These are phyloP conservation scores for Helicocarpus griseus DNA, from an alignment of 2,329 filamentous ascomycete genomes.

Conservation along the genomic window DNA sequence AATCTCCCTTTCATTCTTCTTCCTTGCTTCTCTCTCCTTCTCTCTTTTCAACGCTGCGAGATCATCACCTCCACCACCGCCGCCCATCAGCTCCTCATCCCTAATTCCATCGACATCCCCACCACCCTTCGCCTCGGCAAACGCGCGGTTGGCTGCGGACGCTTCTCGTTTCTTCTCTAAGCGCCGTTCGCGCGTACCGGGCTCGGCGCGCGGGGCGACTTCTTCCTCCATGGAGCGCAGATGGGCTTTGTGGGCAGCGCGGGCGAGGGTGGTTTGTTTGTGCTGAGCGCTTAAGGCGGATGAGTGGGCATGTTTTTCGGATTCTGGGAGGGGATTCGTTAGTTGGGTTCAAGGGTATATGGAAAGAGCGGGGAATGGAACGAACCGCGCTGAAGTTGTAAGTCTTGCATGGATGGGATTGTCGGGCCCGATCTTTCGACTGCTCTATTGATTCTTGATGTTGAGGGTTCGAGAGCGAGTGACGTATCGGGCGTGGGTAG, in stretches of 20 bases:
- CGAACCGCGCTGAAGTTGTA: slow-evolving; percentile 46
- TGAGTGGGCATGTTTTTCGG: slow-evolving; percentile 37
- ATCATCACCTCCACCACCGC: slow-evolving; percentile 43
- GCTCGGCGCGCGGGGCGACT: slow-evolving; percentile 68
- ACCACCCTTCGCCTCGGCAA: slow-evolving; percentile 48
- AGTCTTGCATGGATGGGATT: slow-evolving; percentile 64
- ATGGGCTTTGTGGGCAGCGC: slow-evolving; percentile 34
- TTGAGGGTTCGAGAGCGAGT: slow-evolving; percentile 14
- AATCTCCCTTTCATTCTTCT: slow-evolving; percentile 77
- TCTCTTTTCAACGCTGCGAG: slow-evolving; percentile 56
- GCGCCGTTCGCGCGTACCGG: slow-evolving; percentile 70
- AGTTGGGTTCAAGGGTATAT: slow-evolving; percentile 17
- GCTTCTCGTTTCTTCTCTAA: slow-evolving; percentile 74
- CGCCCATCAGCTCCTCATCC: slow-evolving; percentile 71
- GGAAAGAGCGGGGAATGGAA: background rate
- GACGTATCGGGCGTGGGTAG: slow-evolving; percentile 29
- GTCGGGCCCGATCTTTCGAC: slow-evolving; percentile 40
- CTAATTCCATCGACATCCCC: slow-evolving; percentile 48
- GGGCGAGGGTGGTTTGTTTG: slow-evolving; percentile 55
- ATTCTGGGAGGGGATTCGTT: slow-evolving; percentile 21
- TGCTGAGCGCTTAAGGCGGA: slow-evolving; percentile 57
- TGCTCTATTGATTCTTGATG: slow-evolving; percentile 15
- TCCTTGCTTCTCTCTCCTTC: slow-evolving; percentile 55
- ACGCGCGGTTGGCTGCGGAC: slow-evolving; percentile 63
- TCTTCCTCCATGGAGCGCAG: slow-evolving; percentile 50